Evolutionary conservation across 2,329 filamentous ascomycete genomes (phyloP).

Genomic region (Aspergillus tanneri): DNA sequence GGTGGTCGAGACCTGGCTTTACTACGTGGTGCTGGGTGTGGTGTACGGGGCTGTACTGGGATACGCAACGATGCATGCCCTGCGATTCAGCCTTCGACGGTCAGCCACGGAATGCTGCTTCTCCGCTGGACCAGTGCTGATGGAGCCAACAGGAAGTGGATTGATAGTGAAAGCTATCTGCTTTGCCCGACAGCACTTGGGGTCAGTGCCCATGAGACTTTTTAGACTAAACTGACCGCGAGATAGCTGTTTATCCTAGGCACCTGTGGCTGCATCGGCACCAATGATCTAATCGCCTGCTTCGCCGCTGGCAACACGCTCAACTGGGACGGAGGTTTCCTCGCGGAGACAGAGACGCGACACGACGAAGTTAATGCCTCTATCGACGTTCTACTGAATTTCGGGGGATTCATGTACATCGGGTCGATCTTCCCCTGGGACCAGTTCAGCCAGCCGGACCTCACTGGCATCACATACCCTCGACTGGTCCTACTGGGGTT

Average conservation of each 20-base stretch:
- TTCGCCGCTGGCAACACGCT: constrained; percentile 3
- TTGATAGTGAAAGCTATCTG: constrained; percentile 5
- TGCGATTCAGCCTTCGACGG: constrained; percentile 2
- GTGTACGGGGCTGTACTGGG: constrained; percentile 3
- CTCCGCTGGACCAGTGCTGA: background rate
- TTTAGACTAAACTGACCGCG: too few species aligned
- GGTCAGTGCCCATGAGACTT: too few species aligned
- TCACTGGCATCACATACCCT: constrained; percentile 3
- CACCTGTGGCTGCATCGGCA: constrained; percentile 4
- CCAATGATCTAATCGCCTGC: constrained; percentile 6
- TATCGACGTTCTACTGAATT: constrained; percentile 5
- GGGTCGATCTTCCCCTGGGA: constrained; percentile 4
- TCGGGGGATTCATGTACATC: constrained; percentile 8
- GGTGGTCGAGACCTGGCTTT: constrained; percentile 7
- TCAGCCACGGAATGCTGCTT: background rate
- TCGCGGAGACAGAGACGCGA: constrained; percentile 5
- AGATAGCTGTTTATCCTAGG: constrained; percentile 2
- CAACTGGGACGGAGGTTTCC: constrained; percentile 6
- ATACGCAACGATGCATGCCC: background rate
- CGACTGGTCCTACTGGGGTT: constrained; percentile 2
- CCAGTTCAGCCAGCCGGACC: constrained; percentile 2
- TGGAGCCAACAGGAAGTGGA: constrained; percentile 1
- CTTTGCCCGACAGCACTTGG: background rate
- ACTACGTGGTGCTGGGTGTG: constrained; percentile 4
- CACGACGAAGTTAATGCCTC: constrained; percentile 7